phyloP scores from a whole-genome alignment of 2,329 filamentous ascomycete genomes.

The Leptographium flavum region DNA sequence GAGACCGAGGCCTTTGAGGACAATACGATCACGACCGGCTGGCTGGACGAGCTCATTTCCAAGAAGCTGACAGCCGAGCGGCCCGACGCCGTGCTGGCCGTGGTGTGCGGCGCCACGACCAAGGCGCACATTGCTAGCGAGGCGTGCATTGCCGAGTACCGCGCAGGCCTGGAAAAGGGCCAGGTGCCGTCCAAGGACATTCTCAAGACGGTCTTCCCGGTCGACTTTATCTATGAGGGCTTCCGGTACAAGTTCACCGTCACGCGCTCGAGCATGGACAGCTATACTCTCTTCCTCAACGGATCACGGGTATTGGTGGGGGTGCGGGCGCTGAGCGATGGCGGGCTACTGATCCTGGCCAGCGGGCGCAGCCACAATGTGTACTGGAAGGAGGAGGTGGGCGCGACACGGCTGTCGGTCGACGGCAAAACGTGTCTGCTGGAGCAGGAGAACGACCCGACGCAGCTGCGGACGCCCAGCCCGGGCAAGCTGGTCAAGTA shows the following conservation, averaged over 20 bases:
- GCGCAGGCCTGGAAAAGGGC: constrained; percentile 81
- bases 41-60: constrained; percentile 96
- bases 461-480: constrained; percentile 84
- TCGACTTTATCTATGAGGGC: constrained; percentile 98
- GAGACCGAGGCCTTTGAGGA: constrained; percentile 98
- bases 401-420: constrained; percentile 86
- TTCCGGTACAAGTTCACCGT: constrained; percentile 96
- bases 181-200: constrained; percentile 95
- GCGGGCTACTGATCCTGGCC: constrained; percentile 80
- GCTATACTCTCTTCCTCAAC: constrained; percentile 97
- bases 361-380: constrained; percentile 92
- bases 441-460: constrained; percentile 98
- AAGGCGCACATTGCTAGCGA: constrained; percentile 95
- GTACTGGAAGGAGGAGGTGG: constrained; percentile 99
- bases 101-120: constrained; percentile 86
- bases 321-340: constrained; percentile 83
- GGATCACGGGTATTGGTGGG: constrained; percentile 92
- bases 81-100: constrained; percentile 84
- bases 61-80: constrained; percentile 95
- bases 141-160: constrained; percentile 74
- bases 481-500: constrained; percentile 98
- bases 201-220: constrained; percentile 90
- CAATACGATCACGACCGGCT: constrained; percentile 97
- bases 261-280: constrained; percentile 80
- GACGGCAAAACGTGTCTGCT: constrained; percentile 97